Conservation (phyloP, 176 grass and related monocot species). For the Saccharum spontaneum region DNA sequence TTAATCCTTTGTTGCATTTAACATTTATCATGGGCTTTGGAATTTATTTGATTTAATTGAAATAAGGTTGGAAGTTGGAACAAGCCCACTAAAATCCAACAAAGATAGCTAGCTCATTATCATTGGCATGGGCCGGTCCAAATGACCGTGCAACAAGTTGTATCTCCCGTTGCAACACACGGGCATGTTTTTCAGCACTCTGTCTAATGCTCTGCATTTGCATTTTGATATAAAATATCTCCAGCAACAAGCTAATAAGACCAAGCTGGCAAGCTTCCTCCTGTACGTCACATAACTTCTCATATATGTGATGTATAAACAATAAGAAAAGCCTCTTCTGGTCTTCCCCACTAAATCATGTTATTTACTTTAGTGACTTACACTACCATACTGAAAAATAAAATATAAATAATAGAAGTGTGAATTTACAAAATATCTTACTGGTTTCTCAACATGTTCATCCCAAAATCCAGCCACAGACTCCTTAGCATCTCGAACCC, state of each 20-base stretch:
- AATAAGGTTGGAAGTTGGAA: background rate
- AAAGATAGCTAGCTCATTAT: background rate
- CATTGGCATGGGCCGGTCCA: background rate
- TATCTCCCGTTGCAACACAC: background rate
- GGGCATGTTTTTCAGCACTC: background rate
- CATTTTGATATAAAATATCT: conserved; percentile 13
- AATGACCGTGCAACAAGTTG: background rate
- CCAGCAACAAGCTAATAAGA: conserved; percentile 12
- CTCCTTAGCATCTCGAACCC: conserved; percentile 85
- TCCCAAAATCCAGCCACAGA: conserved; percentile 73
- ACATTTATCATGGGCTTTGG: background rate
- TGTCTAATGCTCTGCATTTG: conserved; percentile 18
- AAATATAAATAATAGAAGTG: conserved; percentile 8
- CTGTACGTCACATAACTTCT: background rate
- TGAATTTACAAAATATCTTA: conserved; percentile 48
- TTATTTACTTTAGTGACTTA: conserved; percentile 25
- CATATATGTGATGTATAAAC: conserved; percentile 1
- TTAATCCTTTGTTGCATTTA: background rate
- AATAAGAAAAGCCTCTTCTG: background rate
- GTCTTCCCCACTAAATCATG: background rate
- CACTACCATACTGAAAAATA: background rate
- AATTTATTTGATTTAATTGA: background rate
- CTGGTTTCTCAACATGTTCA: conserved; percentile 78
- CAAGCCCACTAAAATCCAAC: background rate
- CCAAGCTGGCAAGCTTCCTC: background rate